Evolutionary conservation across 2,329 filamentous ascomycete genomes (phyloP), one percentile per base, ranked within the genome.

Genomic region (Cladosporium sp.): DNA sequence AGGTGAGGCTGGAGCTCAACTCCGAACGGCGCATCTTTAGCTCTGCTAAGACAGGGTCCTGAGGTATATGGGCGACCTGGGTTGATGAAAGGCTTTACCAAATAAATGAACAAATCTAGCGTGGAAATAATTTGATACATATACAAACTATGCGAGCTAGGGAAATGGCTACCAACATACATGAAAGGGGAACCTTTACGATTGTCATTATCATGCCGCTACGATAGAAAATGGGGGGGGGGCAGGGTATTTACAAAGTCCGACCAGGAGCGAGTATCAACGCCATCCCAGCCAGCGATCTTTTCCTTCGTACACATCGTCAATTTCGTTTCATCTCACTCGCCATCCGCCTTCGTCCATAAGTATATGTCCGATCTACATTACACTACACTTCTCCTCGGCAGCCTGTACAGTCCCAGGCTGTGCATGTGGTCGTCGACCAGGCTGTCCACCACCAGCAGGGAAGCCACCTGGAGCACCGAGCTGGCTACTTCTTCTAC

Each of bases 351-450:
- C 41, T 21, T 10, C 0, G 4, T 47, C 41, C 41, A 47, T 21
- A 12, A 24, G 2, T 44, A 47, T 47, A 47, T 47, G n/a, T 47
- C 10, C 41, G 21, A 36, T 69, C 57, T 59, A 85, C 84, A 85
- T 85, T 61, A 85, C 78, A 44, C 80, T 73, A 70, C 83, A 85
- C 67, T 76, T 78, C 65, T 78, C 78, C 65, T 77, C 74, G 1
- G 72, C 71, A 59, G 75, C 71, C 51, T 69, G 71, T 3, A 72
- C 75, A 69, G 68, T 72, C 66, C 63, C 70, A 36, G 66, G 75
- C 68, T 66, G 65, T 70, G 68, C 58, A 68, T 70, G 60, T 70
- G 69, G 32, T 26, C 60, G 41, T 14, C 63, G 28, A 12, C 51
- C 67, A 57, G 63, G 62, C 24, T 58, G 62, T 11, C 41, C 62